Base-by-base conservation (phyloP, 2,329 filamentous ascomycete genomes). In the Arthrobotrys pseudoclavata region DNA sequence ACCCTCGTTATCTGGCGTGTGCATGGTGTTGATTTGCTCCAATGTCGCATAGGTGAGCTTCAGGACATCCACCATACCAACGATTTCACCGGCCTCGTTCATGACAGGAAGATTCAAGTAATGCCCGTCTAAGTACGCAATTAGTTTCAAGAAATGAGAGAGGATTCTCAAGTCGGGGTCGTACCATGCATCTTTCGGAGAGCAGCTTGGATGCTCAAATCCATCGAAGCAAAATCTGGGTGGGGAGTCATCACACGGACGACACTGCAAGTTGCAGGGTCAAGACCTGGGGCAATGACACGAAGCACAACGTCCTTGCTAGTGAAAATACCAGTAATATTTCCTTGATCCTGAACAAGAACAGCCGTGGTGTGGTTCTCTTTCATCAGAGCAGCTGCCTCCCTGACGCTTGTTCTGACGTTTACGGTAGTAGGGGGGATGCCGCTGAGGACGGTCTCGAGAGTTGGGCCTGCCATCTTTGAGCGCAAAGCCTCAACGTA, bases 221-320 rank as follows among this genome's bases (percentile, higher is more conserved):
- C 95, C 86, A 97, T 93, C 31, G 96, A 94, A 70, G 96, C 96
- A 88, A 99, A 99, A 84, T 99, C 96, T 5, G 96, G 96, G 83
- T 99, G 96, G 80, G 96, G 96, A 37, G 96, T 99, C 96, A 99
- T 99, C 80, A 99, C 96, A 81, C 96, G 91, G 80, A 99, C 95
- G 79, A 99, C 96, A 83, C 95, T 98, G 88, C 96, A 99, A 82
- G 91, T 98, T 76, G 90, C 88, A 53, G 96, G 96, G 84, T 99
- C 96, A 76, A 99, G 88, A 18, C 96, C 96, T 61, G 96, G 96
- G 68, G 96, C 96, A 85, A 99, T 99, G 77, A 99, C 96, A 84
- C 96, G 93, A 74, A 99, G 88, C 75, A 99, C 96, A 62, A 99
- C 95, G 85, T 99, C 96, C 86, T 99, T 99, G 87, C 96, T 98